Base-by-base conservation (phyloP, 2,329 filamentous ascomycete genomes). In the Aspergillus oerlinghausenensis region DNA sequence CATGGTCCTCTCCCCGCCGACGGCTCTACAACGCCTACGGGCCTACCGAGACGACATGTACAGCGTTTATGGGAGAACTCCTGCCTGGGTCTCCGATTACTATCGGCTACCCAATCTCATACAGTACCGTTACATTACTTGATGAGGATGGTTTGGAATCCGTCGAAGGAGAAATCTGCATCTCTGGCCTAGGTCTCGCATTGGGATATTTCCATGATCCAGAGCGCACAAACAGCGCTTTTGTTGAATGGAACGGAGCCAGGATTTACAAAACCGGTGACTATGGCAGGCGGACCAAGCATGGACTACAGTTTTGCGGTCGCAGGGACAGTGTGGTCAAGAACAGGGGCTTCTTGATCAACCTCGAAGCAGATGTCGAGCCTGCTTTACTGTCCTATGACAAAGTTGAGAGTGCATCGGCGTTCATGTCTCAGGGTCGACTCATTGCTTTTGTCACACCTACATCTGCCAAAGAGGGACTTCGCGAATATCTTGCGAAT, bases 291-390 rank as follows among this genome's bases (percentile, higher is more conserved):
- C 56, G 45, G n/a, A 61, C 59, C 7, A 21, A 28, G 14, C 23
- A 57, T 23, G 67, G 64, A 2, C 42, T 71, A 3, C 55, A 60
- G 8, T 71, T 69, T 28, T 54, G 56, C 11, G 71, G 70, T n/a
- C 61, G 71, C 11, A 53, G 51, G 48, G 71, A 73, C 47, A 52
- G 57, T 11, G 19, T 69, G 23, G 67, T 70, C n/a, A 73, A 73
- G 55, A 69, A 72, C 49, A 60, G 71, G 0, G 71, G 71, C 0
- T 74, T 72, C 54, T 54, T 75, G n/a, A 63, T 74, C 40, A 74
- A 73, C 51, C 57, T 75, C 2, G 70, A 74, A 29, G 28, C 28
- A 21, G 67, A 74, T 8, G 71, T 75, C 19, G 61, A 64, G 28
- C 60, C 70, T 9, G 62, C 61, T 11, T 32, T 74, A 19, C 52